Percentiles rank a stretch among this genome's conserved stretches.
These are phyloP conservation scores for Agaricus blazei DNA, from an alignment of 768 basidiomycete genomes.

Conservation along the genomic window DNA sequence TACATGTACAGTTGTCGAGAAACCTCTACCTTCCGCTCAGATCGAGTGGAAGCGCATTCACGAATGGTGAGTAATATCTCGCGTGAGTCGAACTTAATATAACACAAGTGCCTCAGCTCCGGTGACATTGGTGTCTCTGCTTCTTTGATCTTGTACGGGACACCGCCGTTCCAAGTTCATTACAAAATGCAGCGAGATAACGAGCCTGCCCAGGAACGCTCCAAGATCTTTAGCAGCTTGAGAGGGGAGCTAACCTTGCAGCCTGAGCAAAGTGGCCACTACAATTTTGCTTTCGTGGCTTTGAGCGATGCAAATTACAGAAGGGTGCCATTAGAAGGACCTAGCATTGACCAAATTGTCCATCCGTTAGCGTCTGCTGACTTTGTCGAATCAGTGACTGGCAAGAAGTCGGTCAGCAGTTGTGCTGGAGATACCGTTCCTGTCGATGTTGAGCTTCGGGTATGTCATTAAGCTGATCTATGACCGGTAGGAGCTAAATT, in stretches of 20 bases:
- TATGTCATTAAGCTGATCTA: slow-evolving; percentile 24
- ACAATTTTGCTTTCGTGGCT: slow-evolving; percentile 74
- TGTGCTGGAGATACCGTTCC: slow-evolving; percentile 76
- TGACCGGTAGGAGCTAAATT: neutral
- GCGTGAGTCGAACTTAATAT: neutral
- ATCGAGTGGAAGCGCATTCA: slow-evolving; percentile 88
- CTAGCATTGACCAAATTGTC: slow-evolving; percentile 81
- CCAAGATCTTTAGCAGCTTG: slow-evolving; percentile 59
- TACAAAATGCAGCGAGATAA: slow-evolving; percentile 73
- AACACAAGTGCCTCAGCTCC: slow-evolving; percentile 42
- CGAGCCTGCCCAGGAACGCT: slow-evolving; percentile 53
- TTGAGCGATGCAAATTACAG: slow-evolving; percentile 85
- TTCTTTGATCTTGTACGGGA: slow-evolving; percentile 80
- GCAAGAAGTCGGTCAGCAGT: slow-evolving; percentile 58
- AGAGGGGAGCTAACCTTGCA: slow-evolving; percentile 80
- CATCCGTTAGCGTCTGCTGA: slow-evolving; percentile 84
- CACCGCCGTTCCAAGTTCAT: slow-evolving; percentile 82
- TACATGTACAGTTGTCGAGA: slow-evolving; percentile 69
- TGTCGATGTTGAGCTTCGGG: slow-evolving; percentile 77
- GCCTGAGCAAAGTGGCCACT: slow-evolving; percentile 86
- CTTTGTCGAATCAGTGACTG: slow-evolving; percentile 48
- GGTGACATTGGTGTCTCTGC: slow-evolving; percentile 91
- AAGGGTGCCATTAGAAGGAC: slow-evolving; percentile 65
- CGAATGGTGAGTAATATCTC: slow-evolving; percentile 59
- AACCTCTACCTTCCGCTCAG: slow-evolving; percentile 74